Percentiles rank a stretch among this genome's conserved stretches.
These are phyloP conservation scores for Jackrogersella multiformis DNA, from an alignment of 495 filamentous ascomycete genomes.

Conservation along the genomic window DNA sequence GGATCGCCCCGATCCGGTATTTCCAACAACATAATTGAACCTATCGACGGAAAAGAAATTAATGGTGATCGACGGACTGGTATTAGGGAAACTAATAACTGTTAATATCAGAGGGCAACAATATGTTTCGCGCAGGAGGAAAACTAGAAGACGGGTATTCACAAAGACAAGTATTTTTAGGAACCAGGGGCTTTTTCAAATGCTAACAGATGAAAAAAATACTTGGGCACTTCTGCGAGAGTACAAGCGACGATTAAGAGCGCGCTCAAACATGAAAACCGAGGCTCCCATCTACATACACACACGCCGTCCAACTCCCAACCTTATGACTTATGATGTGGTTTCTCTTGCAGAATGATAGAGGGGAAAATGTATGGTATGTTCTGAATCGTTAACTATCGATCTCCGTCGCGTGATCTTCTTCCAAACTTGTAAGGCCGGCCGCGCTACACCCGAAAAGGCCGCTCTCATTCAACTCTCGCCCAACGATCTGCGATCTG, in stretches of 20 bases:
- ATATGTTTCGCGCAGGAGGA: too few species aligned
- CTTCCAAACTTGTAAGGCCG: conserved; percentile 31
- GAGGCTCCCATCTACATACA: conserved; percentile 32
- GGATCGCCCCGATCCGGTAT: too few species aligned
- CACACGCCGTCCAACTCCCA: conserved; percentile 38
- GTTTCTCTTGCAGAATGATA: conserved; percentile 13
- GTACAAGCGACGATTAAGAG: conserved; percentile 6
- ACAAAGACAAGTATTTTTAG: background rate
- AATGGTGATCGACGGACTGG: too few species aligned
- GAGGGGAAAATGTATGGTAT: conserved; percentile 27
- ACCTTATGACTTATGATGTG: conserved; percentile 31
- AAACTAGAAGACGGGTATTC: too few species aligned
- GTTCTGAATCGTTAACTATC: conserved; percentile 25
- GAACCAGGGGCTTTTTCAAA: conserved; percentile 5
- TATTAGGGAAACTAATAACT: too few species aligned
- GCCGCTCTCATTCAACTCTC: conserved; percentile 2
- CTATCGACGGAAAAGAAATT: too few species aligned
- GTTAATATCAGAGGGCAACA: too few species aligned
- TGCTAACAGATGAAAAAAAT: conserved; percentile 25
- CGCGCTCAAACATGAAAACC: conserved; percentile 25
- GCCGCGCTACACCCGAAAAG: background rate
- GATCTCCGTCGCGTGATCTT: conserved; percentile 11
- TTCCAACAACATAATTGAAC: too few species aligned
- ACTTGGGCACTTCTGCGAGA: conserved; percentile 3
- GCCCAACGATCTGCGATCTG: conserved; percentile 9